A percentile compares a stretch with the other conserved stretches of the same genome.
Conservation (phyloP, 768 basidiomycete genomes). For the Mycena leptocephala region DNA sequence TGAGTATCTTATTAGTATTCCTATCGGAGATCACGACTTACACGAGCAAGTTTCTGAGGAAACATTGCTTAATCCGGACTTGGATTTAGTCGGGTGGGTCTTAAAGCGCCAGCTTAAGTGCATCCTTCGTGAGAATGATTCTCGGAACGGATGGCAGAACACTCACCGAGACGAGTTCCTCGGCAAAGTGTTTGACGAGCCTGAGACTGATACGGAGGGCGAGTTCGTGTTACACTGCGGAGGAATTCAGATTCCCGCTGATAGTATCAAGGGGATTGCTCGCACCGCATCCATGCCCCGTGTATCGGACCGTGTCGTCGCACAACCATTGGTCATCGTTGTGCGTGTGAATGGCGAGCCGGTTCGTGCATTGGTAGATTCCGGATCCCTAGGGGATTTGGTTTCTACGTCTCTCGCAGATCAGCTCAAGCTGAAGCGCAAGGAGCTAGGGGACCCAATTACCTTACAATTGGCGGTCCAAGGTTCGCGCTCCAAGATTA, state of each 20-base stretch:
- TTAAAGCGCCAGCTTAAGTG: not conserved
- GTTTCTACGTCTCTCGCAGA: not conserved
- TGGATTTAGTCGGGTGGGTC: not conserved
- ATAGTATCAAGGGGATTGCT: not conserved
- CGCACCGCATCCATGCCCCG: too few species aligned
- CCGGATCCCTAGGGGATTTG: not conserved
- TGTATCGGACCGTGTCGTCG: too few species aligned
- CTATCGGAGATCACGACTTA: not conserved
- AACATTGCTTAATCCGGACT: not conserved
- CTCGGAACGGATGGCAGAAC: not conserved
- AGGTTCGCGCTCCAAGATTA: too few species aligned
- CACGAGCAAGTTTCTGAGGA: not conserved
- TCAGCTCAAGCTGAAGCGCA: not conserved
- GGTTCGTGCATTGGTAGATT: not conserved
- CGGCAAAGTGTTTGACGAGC: not conserved
- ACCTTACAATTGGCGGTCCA: too few species aligned
- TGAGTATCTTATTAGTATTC: not conserved
- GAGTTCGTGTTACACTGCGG: not conserved
- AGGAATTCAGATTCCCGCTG: not conserved
- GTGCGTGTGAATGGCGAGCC: not conserved
- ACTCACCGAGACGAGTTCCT: not conserved
- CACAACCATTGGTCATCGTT: too few species aligned
- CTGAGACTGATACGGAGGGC: not conserved
- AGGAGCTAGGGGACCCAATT: not conserved
- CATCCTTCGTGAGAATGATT: not conserved